Evolutionary conservation across 2,329 filamentous ascomycete species (phyloP).

Genomic region (Fusarium gaditjirri): DNA sequence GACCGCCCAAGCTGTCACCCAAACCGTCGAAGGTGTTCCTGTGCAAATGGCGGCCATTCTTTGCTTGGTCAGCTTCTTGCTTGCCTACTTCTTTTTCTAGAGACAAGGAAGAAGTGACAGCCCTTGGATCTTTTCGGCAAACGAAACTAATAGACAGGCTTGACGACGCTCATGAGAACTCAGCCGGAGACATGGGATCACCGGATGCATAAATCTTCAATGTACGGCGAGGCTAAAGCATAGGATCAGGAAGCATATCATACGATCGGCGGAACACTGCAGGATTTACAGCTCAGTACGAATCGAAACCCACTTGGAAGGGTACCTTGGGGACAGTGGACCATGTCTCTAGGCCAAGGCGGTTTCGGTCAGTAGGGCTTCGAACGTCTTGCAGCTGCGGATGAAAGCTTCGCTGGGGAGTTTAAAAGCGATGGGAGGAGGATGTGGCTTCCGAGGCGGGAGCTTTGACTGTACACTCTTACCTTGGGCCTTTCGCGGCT

Average conservation of each 20-base stretch:
- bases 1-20: constrained; percentile 65
- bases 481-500: constrained; percentile 32
- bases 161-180: constrained; percentile 36
- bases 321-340: not conserved
- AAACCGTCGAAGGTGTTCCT: constrained; percentile 79
- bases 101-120: constrained; percentile 5
- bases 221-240: constrained; percentile 14
- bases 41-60: constrained; percentile 85
- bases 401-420: constrained; percentile 9
- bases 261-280: constrained; percentile 8
- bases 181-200: constrained; percentile 17
- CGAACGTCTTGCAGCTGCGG: not conserved
- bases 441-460: constrained; percentile 23
- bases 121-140: constrained; percentile 14
- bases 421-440: constrained; percentile 27
- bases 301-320: not conserved
- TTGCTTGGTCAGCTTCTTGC: constrained; percentile 89
- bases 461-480: constrained; percentile 43
- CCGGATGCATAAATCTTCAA: constrained; percentile 27
- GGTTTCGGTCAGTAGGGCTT: not conserved
- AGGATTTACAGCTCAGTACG: constrained; percentile 17
- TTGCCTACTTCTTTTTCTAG: constrained; percentile 97
- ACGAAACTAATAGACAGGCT: constrained; percentile 33
- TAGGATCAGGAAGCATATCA: constrained; percentile 34
- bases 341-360: not conserved